Percentiles rank a stretch among this genome's conserved stretches.
Conservation (phyloP, 2,329 filamentous ascomycete genomes). For the Ambrosiella beaveri region DNA sequence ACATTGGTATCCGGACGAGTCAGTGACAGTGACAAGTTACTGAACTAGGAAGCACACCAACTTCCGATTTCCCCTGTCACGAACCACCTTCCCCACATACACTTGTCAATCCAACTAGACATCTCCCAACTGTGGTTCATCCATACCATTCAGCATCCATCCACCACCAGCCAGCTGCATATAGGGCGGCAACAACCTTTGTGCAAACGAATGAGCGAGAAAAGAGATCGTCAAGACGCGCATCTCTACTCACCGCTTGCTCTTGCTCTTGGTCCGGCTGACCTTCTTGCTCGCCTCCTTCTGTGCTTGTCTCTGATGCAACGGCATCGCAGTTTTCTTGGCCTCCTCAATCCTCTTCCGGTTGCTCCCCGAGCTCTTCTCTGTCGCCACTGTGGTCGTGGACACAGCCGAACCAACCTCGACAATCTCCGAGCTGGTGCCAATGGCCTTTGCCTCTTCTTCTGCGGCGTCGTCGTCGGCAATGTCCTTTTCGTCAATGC, state of each 20-base stretch:
- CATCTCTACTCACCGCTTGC: not conserved
- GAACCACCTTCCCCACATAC: too few species aligned
- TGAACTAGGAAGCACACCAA: not conserved
- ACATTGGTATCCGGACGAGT: not conserved
- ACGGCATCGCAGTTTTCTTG: constrained; percentile 13
- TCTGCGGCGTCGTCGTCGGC: constrained; percentile 9
- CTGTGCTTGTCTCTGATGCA: constrained; percentile 9
- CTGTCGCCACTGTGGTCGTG: not conserved
- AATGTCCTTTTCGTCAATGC: constrained; percentile 11
- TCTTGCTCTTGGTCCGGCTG: not conserved
- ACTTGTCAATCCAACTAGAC: too few species aligned
- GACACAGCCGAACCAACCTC: constrained; percentile 5
- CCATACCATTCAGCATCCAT: too few species aligned
- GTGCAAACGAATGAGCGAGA: not conserved
- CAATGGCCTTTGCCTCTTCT: not conserved
- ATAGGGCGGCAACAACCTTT: too few species aligned
- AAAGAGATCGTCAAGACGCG: not conserved
- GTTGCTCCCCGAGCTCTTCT: not conserved
- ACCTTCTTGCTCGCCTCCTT: constrained; percentile 8
- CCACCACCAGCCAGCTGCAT: not conserved
- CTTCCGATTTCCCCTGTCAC: too few species aligned
- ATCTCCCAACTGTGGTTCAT: too few species aligned
- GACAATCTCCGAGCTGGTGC: constrained; percentile 1
- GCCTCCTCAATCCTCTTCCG: constrained; percentile 11
- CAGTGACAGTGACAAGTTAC: not conserved